These are phyloP conservation scores for Solanum chaucha DNA, from an alignment of 257 asterid genomes.

Conservation along the genomic window DNA sequence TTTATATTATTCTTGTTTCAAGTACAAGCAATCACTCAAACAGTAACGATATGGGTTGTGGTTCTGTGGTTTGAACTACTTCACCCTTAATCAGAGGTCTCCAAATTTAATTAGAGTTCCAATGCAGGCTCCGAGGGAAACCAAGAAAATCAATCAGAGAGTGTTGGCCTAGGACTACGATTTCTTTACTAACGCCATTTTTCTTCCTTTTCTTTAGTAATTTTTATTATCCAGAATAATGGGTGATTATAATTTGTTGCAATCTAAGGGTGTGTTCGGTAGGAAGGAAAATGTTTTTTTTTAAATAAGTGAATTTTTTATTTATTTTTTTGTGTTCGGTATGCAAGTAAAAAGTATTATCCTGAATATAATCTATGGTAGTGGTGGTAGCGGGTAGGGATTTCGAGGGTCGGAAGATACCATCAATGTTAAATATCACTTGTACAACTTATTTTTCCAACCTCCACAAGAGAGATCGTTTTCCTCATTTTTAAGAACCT, in stretches of 20 bases:
- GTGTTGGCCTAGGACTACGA: background rate
- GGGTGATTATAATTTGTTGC: background rate
- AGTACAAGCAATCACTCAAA: background rate
- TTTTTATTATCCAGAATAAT: background rate
- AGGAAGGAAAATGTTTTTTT: background rate
- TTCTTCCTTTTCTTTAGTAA: background rate
- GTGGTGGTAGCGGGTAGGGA: too few relatives aligned
- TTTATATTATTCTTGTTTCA: background rate
- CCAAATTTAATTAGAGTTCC: too few relatives aligned
- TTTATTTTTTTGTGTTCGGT: too few relatives aligned
- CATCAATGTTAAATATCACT: background rate
- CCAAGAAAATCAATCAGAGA: background rate
- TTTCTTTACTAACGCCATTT: background rate
- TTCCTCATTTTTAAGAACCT: background rate
- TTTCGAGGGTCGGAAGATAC: background rate
- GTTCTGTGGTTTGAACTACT: background rate
- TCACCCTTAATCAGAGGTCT: too few relatives aligned
- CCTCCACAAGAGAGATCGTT: background rate
- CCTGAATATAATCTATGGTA: background rate
- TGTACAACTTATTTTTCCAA: background rate
- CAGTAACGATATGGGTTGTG: background rate
- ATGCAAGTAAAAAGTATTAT: too few relatives aligned
- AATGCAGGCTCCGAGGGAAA: background rate
- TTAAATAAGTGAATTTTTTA: too few relatives aligned
- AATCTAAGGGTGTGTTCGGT: background rate